Evolutionary conservation across 352 stramenopile species (phyloP), one percentile per base, ranked within the genome.

Genomic region (Phytophthora pluvialis): DNA sequence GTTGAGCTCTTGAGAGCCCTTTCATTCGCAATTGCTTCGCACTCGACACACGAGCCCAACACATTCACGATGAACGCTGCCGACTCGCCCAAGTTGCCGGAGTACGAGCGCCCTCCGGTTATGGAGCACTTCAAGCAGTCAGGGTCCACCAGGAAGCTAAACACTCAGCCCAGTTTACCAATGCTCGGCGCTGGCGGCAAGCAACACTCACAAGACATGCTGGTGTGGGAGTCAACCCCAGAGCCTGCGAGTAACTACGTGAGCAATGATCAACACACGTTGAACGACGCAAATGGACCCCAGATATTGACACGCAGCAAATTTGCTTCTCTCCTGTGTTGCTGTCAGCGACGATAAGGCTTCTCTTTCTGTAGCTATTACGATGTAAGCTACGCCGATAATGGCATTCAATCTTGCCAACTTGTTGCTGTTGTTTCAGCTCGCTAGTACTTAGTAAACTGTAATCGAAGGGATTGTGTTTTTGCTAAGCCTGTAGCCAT

Each of bases 41-140:
- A 21, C 21, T 3, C 5, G 25, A 10, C 43, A 53, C n/a, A 56
- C 13, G 7, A 18, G n/a, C 21, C 21, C 7, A 31, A 12, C 49
- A 2, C 26, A 49, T 42, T 48, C 29, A 43, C 48, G 10, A 65
- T 60, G 42, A 26, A 13, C 6, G 28, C 26, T 25, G 11, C 43
- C 6, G 26, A 60, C 5, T 60, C 52, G 28, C 52, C 64, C 5
- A 67, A 58, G 26, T 42, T 39, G 21, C 32, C 43, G 1, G 40
- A 60, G 15, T 12, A 38, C 35, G 57, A 72, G 13, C 40, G 25
- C n/a, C 35, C 40, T 5, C 58, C 64, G 3, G 25, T 72, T 3
- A 59, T 72, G 57, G 64, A 72, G n/a, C 36, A 56, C 11, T 65
- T 55, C 43, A 68, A 68, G 35, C 44, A 64, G 52, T 64, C 60